Evolutionary conservation across 148 eudicot species (phyloP).

Genomic region (Fallopia convolvulus): DNA sequence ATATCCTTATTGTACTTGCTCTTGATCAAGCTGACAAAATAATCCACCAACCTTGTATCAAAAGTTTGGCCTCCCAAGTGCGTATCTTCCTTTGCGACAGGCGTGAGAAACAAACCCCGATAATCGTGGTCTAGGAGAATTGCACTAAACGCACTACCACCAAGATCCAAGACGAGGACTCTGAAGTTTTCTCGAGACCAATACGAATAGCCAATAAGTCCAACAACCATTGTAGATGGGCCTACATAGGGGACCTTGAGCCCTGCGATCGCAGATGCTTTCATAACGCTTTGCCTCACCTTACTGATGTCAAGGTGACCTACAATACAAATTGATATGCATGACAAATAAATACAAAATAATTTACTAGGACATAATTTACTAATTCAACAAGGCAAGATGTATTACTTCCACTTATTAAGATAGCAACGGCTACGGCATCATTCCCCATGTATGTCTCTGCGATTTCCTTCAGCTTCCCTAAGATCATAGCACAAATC

Average conservation of each 20-base stretch:
- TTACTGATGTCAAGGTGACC: not conserved
- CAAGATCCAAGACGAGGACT: not conserved
- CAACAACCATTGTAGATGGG: not conserved
- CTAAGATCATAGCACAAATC: not conserved
- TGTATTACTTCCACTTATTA: not conserved
- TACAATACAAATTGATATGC: not conserved
- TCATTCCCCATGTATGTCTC: not conserved
- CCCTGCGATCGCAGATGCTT: not conserved
- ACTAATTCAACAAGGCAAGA: not conserved
- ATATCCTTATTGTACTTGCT: not conserved
- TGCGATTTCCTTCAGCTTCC: not conserved
- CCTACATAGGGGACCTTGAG: not conserved
- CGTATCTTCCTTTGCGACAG: not conserved
- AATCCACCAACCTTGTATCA: slow-evolving; percentile 3
- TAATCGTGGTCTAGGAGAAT: not conserved
- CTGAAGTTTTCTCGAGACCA: not conserved
- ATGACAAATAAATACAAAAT: not conserved
- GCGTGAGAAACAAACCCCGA: not conserved
- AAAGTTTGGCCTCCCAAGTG: slow-evolving; percentile 3
- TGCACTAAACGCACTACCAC: not conserved
- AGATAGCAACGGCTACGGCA: not conserved
- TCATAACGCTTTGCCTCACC: not conserved
- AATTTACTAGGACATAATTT: not conserved
- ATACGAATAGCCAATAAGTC: not conserved
- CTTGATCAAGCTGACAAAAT: not conserved